phyloP scores from a whole-genome alignment of 1,284 basidiomycete species.

The Boletus coffeatus region DNA sequence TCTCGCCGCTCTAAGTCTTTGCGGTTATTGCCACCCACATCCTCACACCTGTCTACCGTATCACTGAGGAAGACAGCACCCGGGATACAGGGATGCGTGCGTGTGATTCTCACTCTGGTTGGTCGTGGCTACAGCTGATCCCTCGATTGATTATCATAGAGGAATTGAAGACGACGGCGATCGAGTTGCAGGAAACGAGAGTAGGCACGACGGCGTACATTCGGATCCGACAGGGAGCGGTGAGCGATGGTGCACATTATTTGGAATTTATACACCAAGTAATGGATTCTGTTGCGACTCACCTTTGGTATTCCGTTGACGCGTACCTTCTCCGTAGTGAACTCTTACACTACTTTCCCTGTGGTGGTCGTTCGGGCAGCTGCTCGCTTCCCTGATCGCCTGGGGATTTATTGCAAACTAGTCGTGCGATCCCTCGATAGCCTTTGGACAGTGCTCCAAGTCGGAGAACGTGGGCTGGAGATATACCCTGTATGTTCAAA shows the following conservation, averaged over 20 bases:
- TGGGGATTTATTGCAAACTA: constrained; percentile 49
- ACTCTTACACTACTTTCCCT: constrained; percentile 59
- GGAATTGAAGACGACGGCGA: constrained; percentile 76
- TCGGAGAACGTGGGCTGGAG: constrained; percentile 57
- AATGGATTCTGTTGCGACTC: not conserved
- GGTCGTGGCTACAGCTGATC: not conserved
- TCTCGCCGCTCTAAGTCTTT: constrained; percentile 83
- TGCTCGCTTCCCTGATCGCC: constrained; percentile 45
- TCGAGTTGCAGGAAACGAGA: constrained; percentile 83
- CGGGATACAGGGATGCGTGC: constrained; percentile 75
- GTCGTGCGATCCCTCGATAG: constrained; percentile 33
- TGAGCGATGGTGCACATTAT: constrained; percentile 50
- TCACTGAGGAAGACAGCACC: constrained; percentile 78
- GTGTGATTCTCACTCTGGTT: not conserved
- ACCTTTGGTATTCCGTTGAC: constrained; percentile 4
- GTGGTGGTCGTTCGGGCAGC: constrained; percentile 62
- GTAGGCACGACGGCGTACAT: constrained; percentile 84
- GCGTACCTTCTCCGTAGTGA: constrained; percentile 36
- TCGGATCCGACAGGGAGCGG: constrained; percentile 67
- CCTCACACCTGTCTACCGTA: constrained; percentile 81
- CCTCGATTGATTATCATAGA: constrained; percentile 39
- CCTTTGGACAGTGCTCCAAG: constrained; percentile 36
- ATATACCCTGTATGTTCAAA: constrained; percentile 44
- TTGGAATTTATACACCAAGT: constrained; percentile 53
- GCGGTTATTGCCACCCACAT: constrained; percentile 82